Conservation (phyloP, 257 asterid species). For the Orobanche coerulescens region DNA sequence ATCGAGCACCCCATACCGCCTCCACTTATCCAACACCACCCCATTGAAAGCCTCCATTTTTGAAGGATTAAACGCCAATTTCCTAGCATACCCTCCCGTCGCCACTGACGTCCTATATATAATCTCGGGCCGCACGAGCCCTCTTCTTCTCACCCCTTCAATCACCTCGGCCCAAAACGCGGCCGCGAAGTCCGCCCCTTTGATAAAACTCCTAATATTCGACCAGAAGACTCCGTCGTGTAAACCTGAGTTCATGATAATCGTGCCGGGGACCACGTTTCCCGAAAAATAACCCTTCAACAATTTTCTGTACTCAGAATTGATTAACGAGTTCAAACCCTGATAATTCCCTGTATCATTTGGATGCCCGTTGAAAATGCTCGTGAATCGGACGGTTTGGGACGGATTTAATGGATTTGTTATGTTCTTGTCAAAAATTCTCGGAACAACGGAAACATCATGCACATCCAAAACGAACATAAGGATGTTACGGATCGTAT, state of each 20-base stretch:
- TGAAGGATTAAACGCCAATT: slow-evolving; percentile 64
- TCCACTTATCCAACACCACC: slow-evolving; percentile 67
- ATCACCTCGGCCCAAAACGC: slow-evolving; percentile 60
- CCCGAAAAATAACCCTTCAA: slow-evolving; percentile 46
- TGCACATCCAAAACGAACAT: slow-evolving; percentile 51
- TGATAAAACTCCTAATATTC: slow-evolving; percentile 39
- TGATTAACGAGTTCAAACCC: slow-evolving; percentile 54
- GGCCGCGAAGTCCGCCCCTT: slow-evolving; percentile 60
- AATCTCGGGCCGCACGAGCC: slow-evolving; percentile 39
- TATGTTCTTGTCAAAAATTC: slow-evolving; percentile 62
- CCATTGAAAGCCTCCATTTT: slow-evolving; percentile 94
- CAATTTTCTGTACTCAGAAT: slow-evolving; percentile 39
- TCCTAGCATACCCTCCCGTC: slow-evolving; percentile 74
- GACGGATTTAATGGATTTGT: slow-evolving; percentile 62
- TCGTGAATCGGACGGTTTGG: slow-evolving; percentile 61
- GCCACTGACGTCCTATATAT: slow-evolving; percentile 80
- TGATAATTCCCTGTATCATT: slow-evolving; percentile 52
- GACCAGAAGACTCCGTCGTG: slow-evolving; percentile 81
- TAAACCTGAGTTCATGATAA: slow-evolving; percentile 87
- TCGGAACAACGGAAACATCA: slow-evolving; percentile 41
- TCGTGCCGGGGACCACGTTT: slow-evolving; percentile 51
- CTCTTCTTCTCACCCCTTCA: slow-evolving; percentile 41
- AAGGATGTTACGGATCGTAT: slow-evolving; percentile 65
- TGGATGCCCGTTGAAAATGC: slow-evolving; percentile 78
- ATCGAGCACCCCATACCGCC: slow-evolving; percentile 39